These are phyloP conservation scores for Alternaria novae-zelandiae DNA, from an alignment of 2,329 filamentous ascomycete genomes.

Conservation along the genomic window DNA sequence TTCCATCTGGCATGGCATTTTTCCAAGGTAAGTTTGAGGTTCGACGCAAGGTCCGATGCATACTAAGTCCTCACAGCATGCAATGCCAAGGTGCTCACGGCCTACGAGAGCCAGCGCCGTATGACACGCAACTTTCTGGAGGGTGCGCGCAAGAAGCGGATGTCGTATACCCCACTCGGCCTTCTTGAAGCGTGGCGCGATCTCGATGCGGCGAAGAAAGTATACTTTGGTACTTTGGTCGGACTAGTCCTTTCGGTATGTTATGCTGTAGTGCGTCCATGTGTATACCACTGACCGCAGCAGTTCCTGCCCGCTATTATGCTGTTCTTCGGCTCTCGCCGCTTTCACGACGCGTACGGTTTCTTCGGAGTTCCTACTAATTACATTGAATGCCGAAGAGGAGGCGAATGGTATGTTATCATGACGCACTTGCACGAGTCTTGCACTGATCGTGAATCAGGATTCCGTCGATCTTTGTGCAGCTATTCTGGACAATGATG, in stretches of 20 bases:
- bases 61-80: conserved; percentile 29
- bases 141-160: conserved; percentile 42
- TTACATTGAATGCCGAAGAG: conserved; percentile 54
- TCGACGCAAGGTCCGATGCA: not conserved
- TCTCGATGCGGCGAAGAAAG: conserved; percentile 43
- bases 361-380: conserved; percentile 58
- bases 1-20: conserved; percentile 48
- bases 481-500: conserved; percentile 46
- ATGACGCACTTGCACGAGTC: not conserved
- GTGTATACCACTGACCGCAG: conserved; percentile 17
- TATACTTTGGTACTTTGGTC: conserved; percentile 38
- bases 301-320: conserved; percentile 65
- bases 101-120: conserved; percentile 45
- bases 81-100: conserved; percentile 46
- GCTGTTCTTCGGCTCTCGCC: conserved; percentile 68
- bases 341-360: conserved; percentile 66
- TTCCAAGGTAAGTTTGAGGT: conserved; percentile 40
- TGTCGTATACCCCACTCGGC: conserved; percentile 37
- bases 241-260: conserved; percentile 42
- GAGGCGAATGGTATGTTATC: conserved; percentile 68
- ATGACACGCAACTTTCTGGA: conserved; percentile 44
- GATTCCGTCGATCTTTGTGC: conserved; percentile 46
- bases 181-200: conserved; percentile 38
- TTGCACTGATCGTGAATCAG: conserved; percentile 24
- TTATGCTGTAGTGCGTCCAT: not conserved